Conservation (phyloP, 23 red algal genomes). For the Gracilaria domingensis region DNA sequence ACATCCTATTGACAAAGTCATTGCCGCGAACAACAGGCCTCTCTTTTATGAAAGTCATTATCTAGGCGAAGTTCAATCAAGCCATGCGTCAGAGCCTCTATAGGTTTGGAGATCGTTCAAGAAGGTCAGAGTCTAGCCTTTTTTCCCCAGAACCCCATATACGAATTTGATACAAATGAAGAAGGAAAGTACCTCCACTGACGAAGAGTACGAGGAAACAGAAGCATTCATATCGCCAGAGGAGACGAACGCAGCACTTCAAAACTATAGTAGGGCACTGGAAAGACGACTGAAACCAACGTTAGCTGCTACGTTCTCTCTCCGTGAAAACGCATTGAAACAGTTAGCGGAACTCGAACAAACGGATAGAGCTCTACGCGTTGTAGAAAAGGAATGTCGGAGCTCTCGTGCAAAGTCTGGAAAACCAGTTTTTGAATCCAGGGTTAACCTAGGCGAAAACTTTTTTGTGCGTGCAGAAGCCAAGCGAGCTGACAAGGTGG, state of each 20-base stretch:
- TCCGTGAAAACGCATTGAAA: constrained; percentile 20
- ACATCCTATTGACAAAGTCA: too few species aligned
- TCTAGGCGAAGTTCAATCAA: background rate
- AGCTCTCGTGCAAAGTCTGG: background rate
- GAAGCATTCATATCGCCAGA: background rate
- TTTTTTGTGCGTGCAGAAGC: constrained; percentile 40
- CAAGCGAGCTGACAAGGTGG: background rate
- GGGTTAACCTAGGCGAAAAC: constrained; percentile 49
- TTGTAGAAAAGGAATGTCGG: constrained; percentile 17
- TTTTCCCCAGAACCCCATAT: background rate
- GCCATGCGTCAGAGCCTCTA: constrained; percentile 1
- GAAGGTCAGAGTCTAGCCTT: background rate
- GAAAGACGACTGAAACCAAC: constrained; percentile 32
- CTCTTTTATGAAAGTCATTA: background rate
- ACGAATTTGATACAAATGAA: background rate
- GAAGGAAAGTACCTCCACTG: background rate
- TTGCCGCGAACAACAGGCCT: background rate
- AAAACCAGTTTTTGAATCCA: constrained; percentile 15
- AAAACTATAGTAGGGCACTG: constrained; percentile 23
- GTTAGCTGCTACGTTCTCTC: background rate
- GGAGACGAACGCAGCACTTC: constrained; percentile 40
- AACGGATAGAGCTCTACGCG: constrained; percentile 9
- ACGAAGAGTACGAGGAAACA: background rate
- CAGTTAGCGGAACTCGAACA: constrained; percentile 32
- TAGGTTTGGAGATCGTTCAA: background rate